Percentiles rank a stretch among this genome's conserved stretches.
Conservation (phyloP, 2,329 filamentous ascomycete species). For the Exutisphaerella laricina region DNA sequence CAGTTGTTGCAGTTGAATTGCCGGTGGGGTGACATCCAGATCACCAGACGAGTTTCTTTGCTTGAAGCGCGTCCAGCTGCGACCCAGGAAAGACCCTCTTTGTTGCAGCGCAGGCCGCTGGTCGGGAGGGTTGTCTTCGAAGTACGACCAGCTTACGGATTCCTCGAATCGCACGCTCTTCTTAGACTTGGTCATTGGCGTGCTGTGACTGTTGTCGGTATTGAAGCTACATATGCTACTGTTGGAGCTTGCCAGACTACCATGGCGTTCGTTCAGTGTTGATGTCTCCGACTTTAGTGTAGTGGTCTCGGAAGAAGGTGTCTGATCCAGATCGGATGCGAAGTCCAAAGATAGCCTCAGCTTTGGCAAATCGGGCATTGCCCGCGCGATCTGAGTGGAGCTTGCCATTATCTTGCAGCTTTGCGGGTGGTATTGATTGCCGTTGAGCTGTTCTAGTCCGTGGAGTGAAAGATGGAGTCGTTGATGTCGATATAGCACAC, state of each 20-base stretch:
- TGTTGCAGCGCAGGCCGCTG: not conserved
- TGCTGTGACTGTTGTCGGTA: slow-evolving; percentile 9
- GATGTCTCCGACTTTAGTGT: slow-evolving; percentile 6
- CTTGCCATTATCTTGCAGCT: not conserved
- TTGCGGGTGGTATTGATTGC: not conserved
- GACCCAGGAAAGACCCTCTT: slow-evolving; percentile 5
- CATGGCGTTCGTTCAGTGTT: slow-evolving; percentile 9
- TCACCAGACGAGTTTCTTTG: slow-evolving; percentile 9
- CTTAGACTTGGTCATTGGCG: slow-evolving; percentile 1
- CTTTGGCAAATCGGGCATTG: slow-evolving; percentile 2
- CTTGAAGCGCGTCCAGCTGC: slow-evolving; percentile 12
- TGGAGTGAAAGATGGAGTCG: not conserved
- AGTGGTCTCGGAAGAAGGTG: slow-evolving; percentile 7
- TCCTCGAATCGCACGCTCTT: slow-evolving; percentile 15
- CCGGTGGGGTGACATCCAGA: not conserved
- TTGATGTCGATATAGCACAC: no score
- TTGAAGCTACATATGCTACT: slow-evolving; percentile 12
- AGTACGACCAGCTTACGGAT: slow-evolving; percentile 14
- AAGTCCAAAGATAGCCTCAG: slow-evolving; percentile 4
- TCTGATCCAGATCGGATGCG: slow-evolving; percentile 5
- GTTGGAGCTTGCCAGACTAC: slow-evolving; percentile 6
- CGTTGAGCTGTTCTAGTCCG: not conserved
- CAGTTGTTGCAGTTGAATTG: not conserved
- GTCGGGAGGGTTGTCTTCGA: slow-evolving; percentile 4
- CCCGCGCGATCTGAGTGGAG: not conserved